These are phyloP conservation scores for Reutealis trisperma DNA, from an alignment of 345 rosid species.

Conservation along the genomic window DNA sequence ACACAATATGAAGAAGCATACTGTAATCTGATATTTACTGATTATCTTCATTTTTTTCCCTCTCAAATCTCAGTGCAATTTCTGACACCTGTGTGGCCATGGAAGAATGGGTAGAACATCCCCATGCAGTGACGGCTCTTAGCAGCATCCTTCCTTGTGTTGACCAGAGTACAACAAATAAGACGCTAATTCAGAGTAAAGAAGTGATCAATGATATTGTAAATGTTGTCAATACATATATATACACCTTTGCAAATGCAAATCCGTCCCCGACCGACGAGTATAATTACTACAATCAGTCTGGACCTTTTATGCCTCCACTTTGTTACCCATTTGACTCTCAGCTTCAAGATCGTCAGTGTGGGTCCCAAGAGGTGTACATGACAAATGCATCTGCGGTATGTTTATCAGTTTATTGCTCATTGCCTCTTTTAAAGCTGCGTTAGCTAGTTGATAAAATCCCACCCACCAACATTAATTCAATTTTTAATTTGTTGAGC, in stretches of 20 bases:
- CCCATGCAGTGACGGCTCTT: constrained; percentile 86
- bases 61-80: constrained; percentile 53
- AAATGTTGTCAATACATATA: constrained; percentile 72
- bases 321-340: constrained; percentile 80
- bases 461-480: neutral
- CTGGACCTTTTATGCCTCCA: constrained; percentile 89
- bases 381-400: constrained; percentile 81
- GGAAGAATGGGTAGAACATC: constrained; percentile 94
- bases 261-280: constrained; percentile 57
- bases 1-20: too few species aligned
- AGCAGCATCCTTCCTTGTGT: constrained; percentile 93
- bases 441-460: neutral
- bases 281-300: constrained; percentile 65
- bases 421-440: neutral
- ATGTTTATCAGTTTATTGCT: constrained; percentile 20
- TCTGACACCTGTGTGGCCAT: constrained; percentile 89
- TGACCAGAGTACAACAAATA: constrained; percentile 82
- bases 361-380: constrained; percentile 66
- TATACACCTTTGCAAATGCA: constrained; percentile 74
- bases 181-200: constrained; percentile 87
- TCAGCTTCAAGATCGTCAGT: constrained; percentile 58
- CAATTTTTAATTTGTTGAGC: neutral
- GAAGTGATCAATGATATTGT: constrained; percentile 80
- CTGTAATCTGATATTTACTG: too few species aligned
- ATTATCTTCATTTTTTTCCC: constrained; percentile 4